A percentile compares a stretch with the other conserved stretches of the same genome.
These are phyloP conservation scores for Jatropha podagrica DNA, from an alignment of 441 rosid genomes.

Conservation along the genomic window DNA sequence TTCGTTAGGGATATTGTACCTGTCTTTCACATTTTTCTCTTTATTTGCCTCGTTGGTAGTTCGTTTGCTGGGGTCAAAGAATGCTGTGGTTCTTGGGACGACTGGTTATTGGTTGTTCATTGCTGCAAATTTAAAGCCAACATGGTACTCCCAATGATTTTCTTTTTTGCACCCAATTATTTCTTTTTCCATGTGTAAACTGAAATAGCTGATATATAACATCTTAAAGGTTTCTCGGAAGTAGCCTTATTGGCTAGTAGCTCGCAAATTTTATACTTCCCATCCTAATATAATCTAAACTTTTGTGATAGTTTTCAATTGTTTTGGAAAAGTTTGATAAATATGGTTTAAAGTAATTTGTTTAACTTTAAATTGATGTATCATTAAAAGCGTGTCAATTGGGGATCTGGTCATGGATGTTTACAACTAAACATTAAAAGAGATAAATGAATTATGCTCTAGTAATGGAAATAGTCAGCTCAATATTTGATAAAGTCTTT, in stretches of 20 bases:
- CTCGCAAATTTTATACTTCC: neutral
- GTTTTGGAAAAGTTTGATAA: neutral
- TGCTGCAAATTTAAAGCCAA: slow-evolving; percentile 80
- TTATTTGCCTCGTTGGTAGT: slow-evolving; percentile 78
- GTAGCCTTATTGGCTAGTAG: neutral
- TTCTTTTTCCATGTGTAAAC: neutral
- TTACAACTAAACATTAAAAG: neutral
- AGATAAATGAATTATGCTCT: neutral
- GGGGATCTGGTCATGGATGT: neutral
- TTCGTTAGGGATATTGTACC: slow-evolving; percentile 82
- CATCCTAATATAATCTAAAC: neutral
- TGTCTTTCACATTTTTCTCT: slow-evolving; percentile 85
- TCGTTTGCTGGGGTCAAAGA: slow-evolving; percentile 76
- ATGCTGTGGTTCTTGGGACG: slow-evolving; percentile 79
- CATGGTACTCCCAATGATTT: slow-evolving; percentile 50
- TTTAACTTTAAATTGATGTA: neutral
- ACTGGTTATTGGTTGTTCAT: slow-evolving; percentile 90
- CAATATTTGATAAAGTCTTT: neutral
- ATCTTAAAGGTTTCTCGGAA: neutral
- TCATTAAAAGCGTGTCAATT: neutral
- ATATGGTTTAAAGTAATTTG: neutral
- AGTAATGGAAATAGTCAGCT: neutral
- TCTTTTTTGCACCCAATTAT: neutral
- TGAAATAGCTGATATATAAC: neutral
- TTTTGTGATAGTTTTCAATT: neutral